A percentile compares a stretch with the other conserved stretches of the same genome.
Conservation (phyloP, 176 grass and related monocot genomes). For the bread wheat (Triticum aestivum) region DNA sequence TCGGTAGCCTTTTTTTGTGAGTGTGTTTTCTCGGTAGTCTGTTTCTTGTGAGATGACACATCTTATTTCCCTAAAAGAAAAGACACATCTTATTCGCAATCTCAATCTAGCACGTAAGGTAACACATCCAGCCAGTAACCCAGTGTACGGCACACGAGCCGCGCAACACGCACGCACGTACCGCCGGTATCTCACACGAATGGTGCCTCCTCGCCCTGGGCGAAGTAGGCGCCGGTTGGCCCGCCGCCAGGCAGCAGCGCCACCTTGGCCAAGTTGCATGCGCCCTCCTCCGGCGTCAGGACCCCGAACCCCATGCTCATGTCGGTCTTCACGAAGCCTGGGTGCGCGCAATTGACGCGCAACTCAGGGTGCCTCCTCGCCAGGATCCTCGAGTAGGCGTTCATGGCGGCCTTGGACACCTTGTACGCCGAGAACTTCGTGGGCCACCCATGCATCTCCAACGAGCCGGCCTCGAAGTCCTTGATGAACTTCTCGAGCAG, state of each 20-base stretch:
- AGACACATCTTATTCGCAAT: too few relatives aligned
- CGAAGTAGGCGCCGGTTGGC: conserved; percentile 53
- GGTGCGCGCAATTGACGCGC: conserved; percentile 45
- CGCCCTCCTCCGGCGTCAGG: conserved; percentile 49
- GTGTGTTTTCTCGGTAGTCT: too few relatives aligned
- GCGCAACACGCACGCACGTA: too few relatives aligned
- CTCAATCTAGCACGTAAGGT: too few relatives aligned
- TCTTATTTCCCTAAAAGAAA: too few relatives aligned
- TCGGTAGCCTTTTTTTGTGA: too few relatives aligned
- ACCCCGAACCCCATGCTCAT: conserved; percentile 39
- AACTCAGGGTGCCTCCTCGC: conserved; percentile 50
- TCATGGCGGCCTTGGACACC: conserved; percentile 47
- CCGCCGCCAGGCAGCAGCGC: conserved; percentile 50
- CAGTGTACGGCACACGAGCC: too few relatives aligned
- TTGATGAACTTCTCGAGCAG: conserved; percentile 40
- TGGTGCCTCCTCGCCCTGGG: conserved; percentile 32
- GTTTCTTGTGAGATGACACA: too few relatives aligned
- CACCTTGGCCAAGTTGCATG: conserved; percentile 46
- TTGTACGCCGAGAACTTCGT: conserved; percentile 48
- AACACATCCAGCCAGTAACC: too few relatives aligned
- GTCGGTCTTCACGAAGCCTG: conserved; percentile 63
- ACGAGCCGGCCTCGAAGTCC: conserved; percentile 50
- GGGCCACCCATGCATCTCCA: conserved; percentile 48
- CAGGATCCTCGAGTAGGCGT: conserved; percentile 64
- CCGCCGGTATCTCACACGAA: conserved; percentile 27